phyloP scores from a whole-genome alignment of 306 rosid species.

The Sicyos edulis region DNA sequence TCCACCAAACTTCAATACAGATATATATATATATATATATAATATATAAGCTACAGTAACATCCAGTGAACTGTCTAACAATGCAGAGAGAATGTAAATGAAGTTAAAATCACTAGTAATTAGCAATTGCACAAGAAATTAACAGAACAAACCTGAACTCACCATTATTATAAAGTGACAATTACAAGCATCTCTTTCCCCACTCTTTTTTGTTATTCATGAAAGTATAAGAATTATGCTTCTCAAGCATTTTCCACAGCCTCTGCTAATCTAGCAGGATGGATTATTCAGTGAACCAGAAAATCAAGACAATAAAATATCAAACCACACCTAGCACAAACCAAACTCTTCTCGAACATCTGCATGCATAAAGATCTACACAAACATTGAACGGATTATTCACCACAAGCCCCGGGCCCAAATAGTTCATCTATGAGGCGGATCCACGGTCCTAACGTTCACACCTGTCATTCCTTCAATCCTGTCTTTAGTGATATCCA shows the following conservation, averaged over 20 bases:
- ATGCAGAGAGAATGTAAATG: not conserved
- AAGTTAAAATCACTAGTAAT: not conserved
- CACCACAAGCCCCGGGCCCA: constrained; percentile 34
- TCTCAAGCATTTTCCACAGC: constrained; percentile 14
- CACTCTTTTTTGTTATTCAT: constrained; percentile 14
- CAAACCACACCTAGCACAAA: constrained; percentile 21
- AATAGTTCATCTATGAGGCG: constrained; percentile 71
- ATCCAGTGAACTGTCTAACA: not conserved
- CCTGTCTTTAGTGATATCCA: constrained; percentile 94
- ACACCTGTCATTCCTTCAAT: constrained; percentile 91
- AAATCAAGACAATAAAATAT: constrained; percentile 14
- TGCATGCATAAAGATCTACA: not conserved
- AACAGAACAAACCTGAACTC: constrained; percentile 20
- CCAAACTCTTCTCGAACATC: constrained; percentile 13
- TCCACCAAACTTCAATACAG: no score
- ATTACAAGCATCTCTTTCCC: constrained; percentile 13
- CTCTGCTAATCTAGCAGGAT: constrained; percentile 21
- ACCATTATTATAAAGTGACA: constrained; percentile 19
- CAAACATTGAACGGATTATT: constrained; percentile 27
- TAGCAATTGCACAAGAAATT: not conserved
- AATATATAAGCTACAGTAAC: no score
- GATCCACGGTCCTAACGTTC: constrained; percentile 88
- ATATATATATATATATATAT: no score
- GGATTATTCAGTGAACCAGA: constrained; percentile 24
- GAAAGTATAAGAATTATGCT: constrained; percentile 16